Conservation (phyloP, 805 yeast species). For the Debaryomyces maramus region DNA sequence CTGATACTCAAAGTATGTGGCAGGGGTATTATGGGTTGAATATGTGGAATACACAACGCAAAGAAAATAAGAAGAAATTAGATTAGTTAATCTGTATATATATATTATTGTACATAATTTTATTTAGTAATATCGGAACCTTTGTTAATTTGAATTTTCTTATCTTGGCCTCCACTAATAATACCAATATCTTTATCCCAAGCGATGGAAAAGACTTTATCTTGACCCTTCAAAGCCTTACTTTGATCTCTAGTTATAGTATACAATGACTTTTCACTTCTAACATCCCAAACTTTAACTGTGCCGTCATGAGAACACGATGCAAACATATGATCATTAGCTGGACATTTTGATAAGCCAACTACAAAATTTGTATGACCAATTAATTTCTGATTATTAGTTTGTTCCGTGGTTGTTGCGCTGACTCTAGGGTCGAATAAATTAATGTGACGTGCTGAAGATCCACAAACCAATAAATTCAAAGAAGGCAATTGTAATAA, state of each 20-base stretch:
- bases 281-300: slow-evolving; percentile 91
- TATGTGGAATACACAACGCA: slow-evolving; percentile 51
- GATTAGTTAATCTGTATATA: too few relatives aligned
- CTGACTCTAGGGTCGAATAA: slow-evolving; percentile 87
- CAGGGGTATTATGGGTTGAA: slow-evolving; percentile 74
- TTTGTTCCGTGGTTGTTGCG: slow-evolving; percentile 58
- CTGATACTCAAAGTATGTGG: slow-evolving; percentile 67
- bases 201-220: slow-evolving; percentile 80
- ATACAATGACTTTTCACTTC: slow-evolving; percentile 80
- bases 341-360: slow-evolving; percentile 70
- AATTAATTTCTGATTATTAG: slow-evolving; percentile 53
- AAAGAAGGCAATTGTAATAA: slow-evolving; percentile 64
- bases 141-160: slow-evolving; percentile 81
- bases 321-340: slow-evolving; percentile 75
- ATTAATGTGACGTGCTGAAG: slow-evolving; percentile 95
- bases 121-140: slow-evolving; percentile 29
- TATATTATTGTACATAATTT: slow-evolving; percentile 6
- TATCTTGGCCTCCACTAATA: slow-evolving; percentile 92
- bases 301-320: slow-evolving; percentile 98
- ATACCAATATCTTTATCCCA: slow-evolving; percentile 84
- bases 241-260: slow-evolving; percentile 73
- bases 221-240: slow-evolving; percentile 41
- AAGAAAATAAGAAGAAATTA: too few relatives aligned
- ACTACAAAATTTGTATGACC: slow-evolving; percentile 95
- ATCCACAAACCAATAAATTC: slow-evolving; percentile 84